Conservation (phyloP, 1,284 basidiomycete species). For the Rhodotorula sp. region DNA sequence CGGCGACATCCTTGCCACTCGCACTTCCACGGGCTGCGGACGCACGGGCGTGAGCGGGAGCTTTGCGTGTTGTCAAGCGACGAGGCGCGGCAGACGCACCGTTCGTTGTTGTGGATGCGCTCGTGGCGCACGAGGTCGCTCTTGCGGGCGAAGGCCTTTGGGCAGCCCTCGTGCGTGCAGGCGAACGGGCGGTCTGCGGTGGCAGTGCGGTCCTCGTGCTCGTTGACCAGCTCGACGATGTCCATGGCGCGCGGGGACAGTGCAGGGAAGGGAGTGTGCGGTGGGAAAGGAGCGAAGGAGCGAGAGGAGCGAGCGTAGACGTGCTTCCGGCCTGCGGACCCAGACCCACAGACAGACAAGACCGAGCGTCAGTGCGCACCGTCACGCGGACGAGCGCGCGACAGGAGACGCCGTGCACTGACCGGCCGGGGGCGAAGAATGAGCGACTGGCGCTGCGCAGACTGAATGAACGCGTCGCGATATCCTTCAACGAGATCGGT, state of each 20-base stretch:
- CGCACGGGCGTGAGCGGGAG: not conserved
- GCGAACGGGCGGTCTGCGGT: constrained; percentile 43
- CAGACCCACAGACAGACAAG: not conserved
- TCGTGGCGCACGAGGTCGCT: constrained; percentile 56
- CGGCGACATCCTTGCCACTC: constrained; percentile 36
- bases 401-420: constrained; percentile 1
- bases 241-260: not conserved
- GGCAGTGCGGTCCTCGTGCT: not conserved
- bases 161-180: constrained; percentile 51
- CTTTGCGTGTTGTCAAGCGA: not conserved
- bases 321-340: not conserved
- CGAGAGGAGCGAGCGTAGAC: not conserved
- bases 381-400: not conserved
- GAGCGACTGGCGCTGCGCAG: not conserved
- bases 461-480: not conserved
- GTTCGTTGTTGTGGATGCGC: constrained; percentile 53
- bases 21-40: constrained; percentile 50
- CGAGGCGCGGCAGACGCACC: constrained; percentile 16
- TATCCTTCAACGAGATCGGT: not conserved
- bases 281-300: not conserved
- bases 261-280: not conserved
- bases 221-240: not conserved
- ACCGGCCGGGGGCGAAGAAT: not conserved
- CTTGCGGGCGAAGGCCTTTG: constrained; percentile 55
- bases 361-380: not conserved